These are phyloP conservation scores for Parasarocladium wereldwijsianum DNA, from an alignment of 2,329 filamentous ascomycete species.

Conservation along the genomic window DNA sequence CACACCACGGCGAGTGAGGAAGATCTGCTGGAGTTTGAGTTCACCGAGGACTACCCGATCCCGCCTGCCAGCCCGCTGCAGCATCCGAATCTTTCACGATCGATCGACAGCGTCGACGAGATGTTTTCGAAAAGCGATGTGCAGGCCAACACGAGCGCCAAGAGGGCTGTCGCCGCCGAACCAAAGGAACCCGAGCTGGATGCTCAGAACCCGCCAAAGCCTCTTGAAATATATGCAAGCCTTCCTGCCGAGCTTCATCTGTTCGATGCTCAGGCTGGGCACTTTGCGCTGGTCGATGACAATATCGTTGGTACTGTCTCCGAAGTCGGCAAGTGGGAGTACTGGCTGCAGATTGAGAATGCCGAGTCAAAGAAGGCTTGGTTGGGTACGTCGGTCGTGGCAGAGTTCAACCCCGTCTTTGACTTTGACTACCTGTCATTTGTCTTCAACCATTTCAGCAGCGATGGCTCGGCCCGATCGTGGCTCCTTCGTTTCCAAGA, in stretches of 20 bases:
- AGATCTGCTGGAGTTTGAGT: constrained; percentile 73
- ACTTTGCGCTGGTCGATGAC: constrained; percentile 69
- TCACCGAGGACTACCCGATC: constrained; percentile 49
- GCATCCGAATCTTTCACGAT: constrained; percentile 38
- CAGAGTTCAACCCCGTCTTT: constrained; percentile 95
- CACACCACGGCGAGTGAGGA: constrained; percentile 66
- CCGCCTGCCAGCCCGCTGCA: constrained; percentile 49
- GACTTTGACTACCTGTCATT: constrained; percentile 99
- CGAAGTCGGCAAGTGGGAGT: constrained; percentile 83
- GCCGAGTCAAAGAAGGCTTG: constrained; percentile 52
- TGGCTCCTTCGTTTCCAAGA: constrained; percentile 92
- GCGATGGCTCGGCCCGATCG: constrained; percentile 81
- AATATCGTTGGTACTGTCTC: constrained; percentile 66
- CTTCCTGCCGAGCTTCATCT: constrained; percentile 79
- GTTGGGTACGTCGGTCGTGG: constrained; percentile 72
- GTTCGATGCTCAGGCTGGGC: constrained; percentile 77
- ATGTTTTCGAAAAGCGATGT: constrained; percentile 36
- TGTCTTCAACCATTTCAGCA: constrained; percentile 93
- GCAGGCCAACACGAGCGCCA: constrained; percentile 30
- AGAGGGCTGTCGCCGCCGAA: constrained; percentile 20
- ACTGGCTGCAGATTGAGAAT: constrained; percentile 80
- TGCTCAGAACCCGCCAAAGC: constrained; percentile 38
- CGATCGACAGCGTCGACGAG: constrained; percentile 41
- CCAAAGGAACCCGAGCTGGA: constrained; percentile 10
- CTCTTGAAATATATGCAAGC: constrained; percentile 57